Evolutionary conservation across 352 stramenopile species (phyloP).

Genomic region (Phytophthora pisi): DNA sequence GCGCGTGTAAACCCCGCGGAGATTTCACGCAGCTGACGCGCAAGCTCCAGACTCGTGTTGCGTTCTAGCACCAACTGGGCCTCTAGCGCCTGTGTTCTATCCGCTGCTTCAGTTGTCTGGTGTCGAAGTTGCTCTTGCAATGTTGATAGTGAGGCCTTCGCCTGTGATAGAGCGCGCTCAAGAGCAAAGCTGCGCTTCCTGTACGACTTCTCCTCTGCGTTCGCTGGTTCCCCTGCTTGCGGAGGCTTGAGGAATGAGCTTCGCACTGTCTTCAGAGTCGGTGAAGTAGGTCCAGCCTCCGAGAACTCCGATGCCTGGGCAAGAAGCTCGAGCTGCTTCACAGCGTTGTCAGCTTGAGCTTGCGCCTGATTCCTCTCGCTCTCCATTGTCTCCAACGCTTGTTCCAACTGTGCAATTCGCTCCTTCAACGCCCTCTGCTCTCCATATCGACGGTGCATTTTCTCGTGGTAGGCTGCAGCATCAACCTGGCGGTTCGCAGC

Average conservation of each 20-base stretch:
- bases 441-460: conserved; percentile 76
- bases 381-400: conserved; percentile 39
- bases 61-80: conserved; percentile 65
- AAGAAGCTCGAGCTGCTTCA: conserved; percentile 27
- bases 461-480: conserved; percentile 63
- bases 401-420: conserved; percentile 51
- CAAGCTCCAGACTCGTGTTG: conserved; percentile 48
- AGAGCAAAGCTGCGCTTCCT: conserved; percentile 61
- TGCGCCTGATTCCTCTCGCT: conserved; percentile 47
- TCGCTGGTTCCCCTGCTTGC: conserved; percentile 19
- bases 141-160: conserved; percentile 45
- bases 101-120: conserved; percentile 35
- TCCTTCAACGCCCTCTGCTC: conserved; percentile 64
- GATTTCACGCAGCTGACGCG: conserved; percentile 57
- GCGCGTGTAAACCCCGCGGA: conserved; percentile 46
- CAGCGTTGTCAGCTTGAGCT: conserved; percentile 16
- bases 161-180: conserved; percentile 50
- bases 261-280: conserved; percentile 7
- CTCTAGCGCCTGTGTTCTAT: conserved; percentile 45
- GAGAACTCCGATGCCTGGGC: conserved; percentile 6
- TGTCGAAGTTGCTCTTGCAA: conserved; percentile 38
- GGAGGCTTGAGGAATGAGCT: conserved; percentile 14
- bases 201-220: conserved; percentile 46
- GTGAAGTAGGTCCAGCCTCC: conserved; percentile 8
- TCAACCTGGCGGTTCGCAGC: conserved; percentile 46